A percentile compares a stretch with the other conserved stretches of the same genome.
These are phyloP conservation scores for Oxyria digyna DNA, from an alignment of 148 eudicot genomes.

Conservation along the genomic window DNA sequence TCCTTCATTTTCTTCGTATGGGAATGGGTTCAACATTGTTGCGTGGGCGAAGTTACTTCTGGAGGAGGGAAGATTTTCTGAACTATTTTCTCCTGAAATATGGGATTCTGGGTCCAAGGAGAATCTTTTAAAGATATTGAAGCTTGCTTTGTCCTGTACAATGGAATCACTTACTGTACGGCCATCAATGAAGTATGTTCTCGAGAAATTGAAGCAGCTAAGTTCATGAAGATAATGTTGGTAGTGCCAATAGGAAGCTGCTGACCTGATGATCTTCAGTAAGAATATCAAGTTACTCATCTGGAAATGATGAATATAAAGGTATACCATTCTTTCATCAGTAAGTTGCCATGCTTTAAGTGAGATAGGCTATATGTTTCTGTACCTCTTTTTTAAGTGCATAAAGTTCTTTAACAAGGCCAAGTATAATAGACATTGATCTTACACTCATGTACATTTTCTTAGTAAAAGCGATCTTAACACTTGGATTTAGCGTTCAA, in stretches of 20 bases:
- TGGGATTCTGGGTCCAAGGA: slow-evolving; percentile 49
- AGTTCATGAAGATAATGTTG: neutral
- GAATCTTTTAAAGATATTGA: slow-evolving; percentile 32
- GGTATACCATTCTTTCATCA: neutral
- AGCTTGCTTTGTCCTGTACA: slow-evolving; percentile 42
- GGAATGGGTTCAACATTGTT: slow-evolving; percentile 54
- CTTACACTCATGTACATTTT: neutral
- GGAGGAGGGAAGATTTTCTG: slow-evolving; percentile 28
- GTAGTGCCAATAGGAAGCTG: neutral
- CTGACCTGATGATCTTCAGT: neutral
- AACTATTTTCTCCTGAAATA: slow-evolving; percentile 32
- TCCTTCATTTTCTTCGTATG: slow-evolving; percentile 49
- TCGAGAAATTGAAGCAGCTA: slow-evolving; percentile 40
- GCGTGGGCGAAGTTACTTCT: slow-evolving; percentile 43
- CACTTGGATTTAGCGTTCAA: neutral
- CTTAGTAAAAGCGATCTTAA: too few relatives aligned
- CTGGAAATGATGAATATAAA: neutral
- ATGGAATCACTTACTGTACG: slow-evolving; percentile 39
- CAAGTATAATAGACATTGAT: neutral
- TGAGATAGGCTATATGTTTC: neutral
- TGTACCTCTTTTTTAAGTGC: neutral
- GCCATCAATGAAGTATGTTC: slow-evolving; percentile 48
- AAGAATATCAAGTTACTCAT: neutral
- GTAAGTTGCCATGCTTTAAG: neutral
- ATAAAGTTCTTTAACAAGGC: neutral